Conservation (phyloP, 495 filamentous ascomycete genomes). For the Talaromyces borbonicus region DNA sequence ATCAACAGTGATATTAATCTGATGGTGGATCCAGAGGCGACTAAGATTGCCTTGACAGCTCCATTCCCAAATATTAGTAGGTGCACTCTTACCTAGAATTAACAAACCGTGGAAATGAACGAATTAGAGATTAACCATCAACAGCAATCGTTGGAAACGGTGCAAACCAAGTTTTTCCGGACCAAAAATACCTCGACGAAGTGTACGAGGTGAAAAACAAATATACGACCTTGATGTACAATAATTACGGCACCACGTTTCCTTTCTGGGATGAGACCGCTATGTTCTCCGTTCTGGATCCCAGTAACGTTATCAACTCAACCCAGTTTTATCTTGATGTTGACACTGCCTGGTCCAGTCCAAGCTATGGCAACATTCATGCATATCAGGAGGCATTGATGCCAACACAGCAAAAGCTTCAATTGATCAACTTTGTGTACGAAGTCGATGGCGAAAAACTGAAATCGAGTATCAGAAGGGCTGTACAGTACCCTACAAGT, state of each 20-base stretch:
- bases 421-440: slow-evolving; percentile 25
- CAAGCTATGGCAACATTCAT: slow-evolving; percentile 25
- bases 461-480: slow-evolving; percentile 21
- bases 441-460: slow-evolving; percentile 22
- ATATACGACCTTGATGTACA: slow-evolving; percentile 22
- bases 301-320: slow-evolving; percentile 18
- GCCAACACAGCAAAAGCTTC: slow-evolving; percentile 14
- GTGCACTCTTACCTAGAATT: neutral
- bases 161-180: slow-evolving; percentile 26
- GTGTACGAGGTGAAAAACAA: slow-evolving; percentile 17
- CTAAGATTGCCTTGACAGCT: slow-evolving; percentile 31
- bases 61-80: slow-evolving; percentile 27
- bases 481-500: slow-evolving; percentile 19
- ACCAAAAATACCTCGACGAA: slow-evolving; percentile 18
- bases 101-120: neutral
- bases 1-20: slow-evolving; percentile 31
- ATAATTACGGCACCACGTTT: slow-evolving; percentile 23
- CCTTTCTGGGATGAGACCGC: slow-evolving; percentile 36
- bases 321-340: slow-evolving; percentile 25
- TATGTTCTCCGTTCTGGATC: slow-evolving; percentile 27
- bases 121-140: neutral
- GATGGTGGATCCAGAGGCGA: slow-evolving; percentile 33
- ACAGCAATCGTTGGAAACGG: slow-evolving; percentile 26
- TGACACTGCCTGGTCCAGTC: slow-evolving; percentile 25
- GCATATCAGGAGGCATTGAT: slow-evolving; percentile 24